Conservation (phyloP, 768 basidiomycete species). For the Pleurotus tuoliensis region DNA sequence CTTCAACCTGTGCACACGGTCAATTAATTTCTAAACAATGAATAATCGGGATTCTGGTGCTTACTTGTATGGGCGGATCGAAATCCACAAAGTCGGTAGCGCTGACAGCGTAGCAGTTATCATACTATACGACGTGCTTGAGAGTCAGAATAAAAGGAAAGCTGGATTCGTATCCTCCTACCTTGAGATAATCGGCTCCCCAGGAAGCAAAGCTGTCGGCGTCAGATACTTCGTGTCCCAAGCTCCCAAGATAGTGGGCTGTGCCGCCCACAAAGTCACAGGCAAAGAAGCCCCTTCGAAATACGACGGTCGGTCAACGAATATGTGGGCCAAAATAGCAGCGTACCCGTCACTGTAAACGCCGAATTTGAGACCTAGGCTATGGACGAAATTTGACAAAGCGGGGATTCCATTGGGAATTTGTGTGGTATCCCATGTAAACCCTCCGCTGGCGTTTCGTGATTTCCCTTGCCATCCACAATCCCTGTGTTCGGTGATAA, state of each 20-base stretch:
- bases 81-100: slow-evolving; percentile 42
- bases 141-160: neutral
- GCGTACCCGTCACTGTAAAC: slow-evolving; percentile 50
- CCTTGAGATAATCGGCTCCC: slow-evolving; percentile 46
- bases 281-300: slow-evolving; percentile 36
- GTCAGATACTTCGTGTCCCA: slow-evolving; percentile 44
- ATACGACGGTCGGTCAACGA: neutral
- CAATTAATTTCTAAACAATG: too few relatives aligned
- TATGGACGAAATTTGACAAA: slow-evolving; percentile 32
- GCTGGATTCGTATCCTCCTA: neutral
- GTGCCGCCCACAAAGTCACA: slow-evolving; percentile 44
- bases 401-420: slow-evolving; percentile 22
- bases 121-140: slow-evolving; percentile 26
- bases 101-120: slow-evolving; percentile 47
- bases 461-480: slow-evolving; percentile 47
- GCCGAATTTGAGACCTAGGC: slow-evolving; percentile 54
- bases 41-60: too few relatives aligned
- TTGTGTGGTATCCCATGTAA: slow-evolving; percentile 38
- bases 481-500: slow-evolving; percentile 25
- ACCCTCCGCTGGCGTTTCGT: slow-evolving; percentile 34
- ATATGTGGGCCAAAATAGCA: neutral
- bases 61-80: slow-evolving; percentile 41
- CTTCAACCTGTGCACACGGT: neutral
- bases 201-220: slow-evolving; percentile 44
- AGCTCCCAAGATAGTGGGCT: slow-evolving; percentile 39